Base-by-base conservation (phyloP, 306 rosid genomes). In the Erythrophleum fordii region DNA sequence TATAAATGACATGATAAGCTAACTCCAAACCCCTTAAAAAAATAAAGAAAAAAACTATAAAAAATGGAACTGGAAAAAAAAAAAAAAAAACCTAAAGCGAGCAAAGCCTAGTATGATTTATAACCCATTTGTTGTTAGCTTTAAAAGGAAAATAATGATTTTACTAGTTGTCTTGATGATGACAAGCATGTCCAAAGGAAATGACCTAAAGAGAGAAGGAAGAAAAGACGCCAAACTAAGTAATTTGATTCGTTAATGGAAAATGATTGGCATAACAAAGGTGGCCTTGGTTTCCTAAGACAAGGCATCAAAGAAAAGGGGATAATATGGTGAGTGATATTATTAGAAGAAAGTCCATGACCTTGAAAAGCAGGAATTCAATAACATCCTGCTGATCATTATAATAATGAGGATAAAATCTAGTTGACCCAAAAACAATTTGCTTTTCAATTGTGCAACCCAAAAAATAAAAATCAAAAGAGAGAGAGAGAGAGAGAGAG, bases 201-300 rank as follows among this genome's bases (percentile, higher is more conserved):
- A 83, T 66, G 46, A 78, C 74, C 77, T 31, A 78, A 31, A 82
- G 16, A 61, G 64, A 26, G 55, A 2, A 23, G 10, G 11, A 28
- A 37, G 28, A 68, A 72, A 74, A 41, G 18, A 81, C 65, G 6
- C 66, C 58, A 77, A 81, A 62, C 82, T 39, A 68, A 37, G 82
- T 74, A 78, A 84, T 84, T 64, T 82, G 56, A 77, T 76, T 86
- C 69, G 84, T 59, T 82, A 84, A 88, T 76, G 66, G 70, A 77
- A 81, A 88, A 86, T 86, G 90, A 88, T 86, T 86, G 90, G 85
- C 76, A 55, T 78, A 77, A 75, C 55, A 88, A 79, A 86, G 83
- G 56, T 64, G 44, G 37, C 65, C 58, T 60, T 61, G 82, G 89
- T 86, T 88, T 88, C 89, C 91, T 77, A 88, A 88, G 81, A 83